Conservation (phyloP, 2,329 filamentous ascomycete species). For the Colletotrichum sidae region DNA sequence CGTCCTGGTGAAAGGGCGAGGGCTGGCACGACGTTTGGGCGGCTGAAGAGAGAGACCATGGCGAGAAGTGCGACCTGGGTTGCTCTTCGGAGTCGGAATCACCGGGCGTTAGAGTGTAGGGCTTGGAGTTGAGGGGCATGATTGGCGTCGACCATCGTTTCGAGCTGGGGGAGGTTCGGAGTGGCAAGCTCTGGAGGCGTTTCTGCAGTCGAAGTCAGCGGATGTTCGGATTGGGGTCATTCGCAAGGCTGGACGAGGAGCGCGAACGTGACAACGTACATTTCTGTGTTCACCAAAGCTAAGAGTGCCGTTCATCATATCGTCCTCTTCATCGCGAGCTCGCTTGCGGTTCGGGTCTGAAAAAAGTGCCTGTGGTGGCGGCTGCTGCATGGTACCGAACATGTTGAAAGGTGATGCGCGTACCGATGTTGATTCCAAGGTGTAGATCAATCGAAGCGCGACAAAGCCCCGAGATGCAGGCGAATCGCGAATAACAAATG, state of each 20-base stretch:
- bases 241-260: not conserved
- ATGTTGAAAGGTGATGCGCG: conserved; percentile 10
- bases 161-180: conserved; percentile 58
- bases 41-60: conserved; percentile 45
- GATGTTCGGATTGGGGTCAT: not conserved
- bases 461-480: too few species aligned
- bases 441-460: too few species aligned
- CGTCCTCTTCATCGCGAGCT: conserved; percentile 55
- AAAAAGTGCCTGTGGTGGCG: conserved; percentile 9
- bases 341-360: conserved; percentile 30
- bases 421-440: too few species aligned
- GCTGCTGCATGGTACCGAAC: conserved; percentile 16
- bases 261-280: conserved; percentile 47
- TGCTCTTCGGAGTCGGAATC: conserved; percentile 55
- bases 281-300: conserved; percentile 64
- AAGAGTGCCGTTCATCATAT: conserved; percentile 48
- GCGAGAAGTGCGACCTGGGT: conserved; percentile 46
- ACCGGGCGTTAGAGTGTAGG: conserved; percentile 50
- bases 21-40: conserved; percentile 40
- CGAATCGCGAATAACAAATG: too few species aligned
- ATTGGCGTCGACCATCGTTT: conserved; percentile 39
- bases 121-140: conserved; percentile 33
- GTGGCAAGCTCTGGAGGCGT: conserved; percentile 64
- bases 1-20: conserved; percentile 35
- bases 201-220: conserved; percentile 53